Percentiles rank a stretch among this genome's conserved stretches.
Conservation (phyloP, 495 filamentous ascomycete genomes). For the Penicillium macrosclerotiorum region DNA sequence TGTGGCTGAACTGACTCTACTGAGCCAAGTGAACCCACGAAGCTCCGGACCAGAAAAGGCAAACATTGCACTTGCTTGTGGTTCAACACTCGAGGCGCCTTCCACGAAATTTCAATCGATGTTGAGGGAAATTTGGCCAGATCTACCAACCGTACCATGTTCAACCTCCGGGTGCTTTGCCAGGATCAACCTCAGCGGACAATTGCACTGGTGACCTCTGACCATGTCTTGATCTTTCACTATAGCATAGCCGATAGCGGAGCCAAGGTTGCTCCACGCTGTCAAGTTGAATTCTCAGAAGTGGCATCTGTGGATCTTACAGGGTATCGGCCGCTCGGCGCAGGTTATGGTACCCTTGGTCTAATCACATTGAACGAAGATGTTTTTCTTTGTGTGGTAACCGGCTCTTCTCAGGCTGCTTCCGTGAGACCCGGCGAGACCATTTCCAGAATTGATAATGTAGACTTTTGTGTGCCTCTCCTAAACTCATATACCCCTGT, state of each 20-base stretch:
- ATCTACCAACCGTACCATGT: too few species aligned
- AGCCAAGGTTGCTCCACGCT: constrained; percentile 57
- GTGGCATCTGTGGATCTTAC: constrained; percentile 62
- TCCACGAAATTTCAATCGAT: too few species aligned
- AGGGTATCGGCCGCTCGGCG: constrained; percentile 70
- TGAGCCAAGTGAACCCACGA: too few species aligned
- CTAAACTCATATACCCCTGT: not conserved
- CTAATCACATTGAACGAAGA: constrained; percentile 81
- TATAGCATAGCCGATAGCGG: constrained; percentile 58
- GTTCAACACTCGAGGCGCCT: too few species aligned
- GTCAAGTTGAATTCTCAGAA: constrained; percentile 82
- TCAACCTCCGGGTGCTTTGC: constrained; percentile 39
- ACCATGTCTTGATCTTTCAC: constrained; percentile 80
- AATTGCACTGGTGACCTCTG: constrained; percentile 74
- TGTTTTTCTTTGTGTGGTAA: constrained; percentile 92
- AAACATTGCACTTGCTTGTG: not conserved
- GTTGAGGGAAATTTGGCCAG: too few species aligned
- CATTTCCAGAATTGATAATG: constrained; percentile 78
- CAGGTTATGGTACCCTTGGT: constrained; percentile 86
- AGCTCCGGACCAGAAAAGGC: too few species aligned
- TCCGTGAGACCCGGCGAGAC: constrained; percentile 82
- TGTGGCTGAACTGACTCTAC: too few species aligned
- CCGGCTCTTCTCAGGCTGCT: constrained; percentile 70
- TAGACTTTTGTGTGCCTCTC: constrained; percentile 71
- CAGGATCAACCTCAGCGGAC: constrained; percentile 76